A percentile compares a stretch with the other conserved stretches of the same genome.
Evolutionary conservation across 2,329 filamentous ascomycete genomes (phyloP).

Genomic region (Penicillium sp.): DNA sequence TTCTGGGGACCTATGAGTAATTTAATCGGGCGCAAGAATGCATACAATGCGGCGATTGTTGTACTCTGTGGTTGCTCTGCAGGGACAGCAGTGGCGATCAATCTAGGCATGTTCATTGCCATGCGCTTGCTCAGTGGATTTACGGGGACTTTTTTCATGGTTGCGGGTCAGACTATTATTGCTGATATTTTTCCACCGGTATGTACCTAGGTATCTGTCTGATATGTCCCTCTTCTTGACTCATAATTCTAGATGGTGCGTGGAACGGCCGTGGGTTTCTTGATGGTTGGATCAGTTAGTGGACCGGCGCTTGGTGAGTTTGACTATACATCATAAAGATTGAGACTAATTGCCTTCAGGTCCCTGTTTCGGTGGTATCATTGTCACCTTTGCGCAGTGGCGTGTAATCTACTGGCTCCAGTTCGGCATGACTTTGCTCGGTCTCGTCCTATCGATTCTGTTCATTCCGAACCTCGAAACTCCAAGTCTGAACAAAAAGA

Average conservation of each 20-base stretch:
- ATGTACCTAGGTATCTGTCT: too few relatives aligned
- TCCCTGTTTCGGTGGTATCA: slow-evolving; percentile 65
- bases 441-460: slow-evolving; percentile 55
- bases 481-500: slow-evolving; percentile 52
- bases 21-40: slow-evolving; percentile 27
- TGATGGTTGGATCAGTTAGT: slow-evolving; percentile 41
- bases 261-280: slow-evolving; percentile 43
- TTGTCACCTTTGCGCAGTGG: slow-evolving; percentile 70
- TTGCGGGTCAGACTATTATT: slow-evolving; percentile 36
- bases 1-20: slow-evolving; percentile 33
- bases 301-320: slow-evolving; percentile 40
- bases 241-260: slow-evolving; percentile 29
- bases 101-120: slow-evolving; percentile 34
- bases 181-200: slow-evolving; percentile 39
- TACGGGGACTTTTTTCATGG: slow-evolving; percentile 38
- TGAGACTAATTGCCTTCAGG: slow-evolving; percentile 18
- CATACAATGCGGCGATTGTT: slow-evolving; percentile 34
- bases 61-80: slow-evolving; percentile 30
- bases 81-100: slow-evolving; percentile 29
- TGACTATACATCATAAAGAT: not conserved
- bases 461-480: slow-evolving; percentile 62
- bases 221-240: too few relatives aligned
- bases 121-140: slow-evolving; percentile 34
- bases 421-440: slow-evolving; percentile 59
- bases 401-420: slow-evolving; percentile 74